These are phyloP conservation scores for Plasmopara viticola DNA, from an alignment of 352 stramenopile genomes.

Conservation along the genomic window DNA sequence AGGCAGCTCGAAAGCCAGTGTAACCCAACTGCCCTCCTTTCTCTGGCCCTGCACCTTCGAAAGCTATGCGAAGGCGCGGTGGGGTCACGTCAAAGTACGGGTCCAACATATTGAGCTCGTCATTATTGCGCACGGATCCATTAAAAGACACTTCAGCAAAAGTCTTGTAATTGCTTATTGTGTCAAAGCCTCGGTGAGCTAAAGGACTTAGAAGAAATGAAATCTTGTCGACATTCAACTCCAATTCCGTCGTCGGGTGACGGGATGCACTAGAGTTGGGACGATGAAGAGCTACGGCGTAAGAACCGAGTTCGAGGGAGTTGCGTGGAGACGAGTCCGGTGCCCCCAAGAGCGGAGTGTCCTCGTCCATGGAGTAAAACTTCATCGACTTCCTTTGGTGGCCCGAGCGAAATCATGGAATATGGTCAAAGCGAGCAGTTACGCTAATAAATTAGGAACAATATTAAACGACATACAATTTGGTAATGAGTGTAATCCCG, in stretches of 20 bases:
- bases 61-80: conserved; percentile 62
- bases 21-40: conserved; percentile 45
- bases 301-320: conserved; percentile 12
- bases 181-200: conserved; percentile 19
- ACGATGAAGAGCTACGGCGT: conserved; percentile 4
- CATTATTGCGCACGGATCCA: conserved; percentile 33
- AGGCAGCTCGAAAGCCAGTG: conserved; percentile 45
- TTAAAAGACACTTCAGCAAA: conserved; percentile 38
- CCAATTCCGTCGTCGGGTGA: conserved; percentile 47
- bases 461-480: neutral
- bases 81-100: conserved; percentile 82
- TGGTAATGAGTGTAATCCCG: neutral
- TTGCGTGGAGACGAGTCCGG: conserved; percentile 16
- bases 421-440: neutral
- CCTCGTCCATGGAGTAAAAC: conserved; percentile 27
- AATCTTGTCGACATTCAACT: conserved; percentile 77
- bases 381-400: conserved; percentile 10
- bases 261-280: conserved; percentile 8
- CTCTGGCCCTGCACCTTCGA: conserved; percentile 56
- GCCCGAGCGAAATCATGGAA: neutral
- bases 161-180: conserved; percentile 33
- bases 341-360: conserved; percentile 27
- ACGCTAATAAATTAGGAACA: neutral
- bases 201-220: conserved; percentile 76
- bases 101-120: conserved; percentile 78